Percentiles rank a stretch among this genome's conserved stretches.
Evolutionary conservation across 2,329 filamentous ascomycete species (phyloP).

Genomic region (Fonsecaea pedrosoi): DNA sequence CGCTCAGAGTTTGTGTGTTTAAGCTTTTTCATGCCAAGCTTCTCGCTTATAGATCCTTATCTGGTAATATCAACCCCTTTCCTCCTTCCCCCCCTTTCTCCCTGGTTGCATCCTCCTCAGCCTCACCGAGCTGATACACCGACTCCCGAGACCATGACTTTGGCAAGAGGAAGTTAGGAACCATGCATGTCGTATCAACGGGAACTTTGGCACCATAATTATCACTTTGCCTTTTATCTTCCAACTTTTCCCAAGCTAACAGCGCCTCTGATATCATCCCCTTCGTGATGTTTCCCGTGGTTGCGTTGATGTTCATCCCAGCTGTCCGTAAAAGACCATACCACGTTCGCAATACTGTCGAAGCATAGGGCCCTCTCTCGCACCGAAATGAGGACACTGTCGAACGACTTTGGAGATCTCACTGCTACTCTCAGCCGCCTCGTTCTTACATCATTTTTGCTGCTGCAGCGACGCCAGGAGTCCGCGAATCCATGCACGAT

Average conservation of each 20-base stretch:
- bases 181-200: not conserved
- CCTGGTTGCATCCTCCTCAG: not conserved
- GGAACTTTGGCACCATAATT: not conserved
- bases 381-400: too few relatives aligned
- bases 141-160: not conserved
- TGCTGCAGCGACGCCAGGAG: slow-evolving; percentile 80
- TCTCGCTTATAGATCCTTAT: slow-evolving; percentile 7
- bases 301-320: not conserved
- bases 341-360: not conserved
- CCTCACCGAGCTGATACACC: not conserved
- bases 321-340: not conserved
- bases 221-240: not conserved
- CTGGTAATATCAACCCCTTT: not conserved
- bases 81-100: not conserved
- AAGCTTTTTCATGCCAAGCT: slow-evolving; percentile 9
- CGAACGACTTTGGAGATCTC: slow-evolving; percentile 68
- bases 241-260: not conserved
- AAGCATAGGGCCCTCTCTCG: slow-evolving; percentile 42
- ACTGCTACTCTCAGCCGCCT: slow-evolving; percentile 66
- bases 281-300: not conserved
- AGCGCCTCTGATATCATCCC: not conserved
- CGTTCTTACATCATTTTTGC: slow-evolving; percentile 83
- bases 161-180: not conserved
- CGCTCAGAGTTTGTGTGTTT: slow-evolving; percentile 13
- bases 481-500: slow-evolving; percentile 85